Conservation (phyloP, 2,329 filamentous ascomycete species). For the Fusarium bactridioides region DNA sequence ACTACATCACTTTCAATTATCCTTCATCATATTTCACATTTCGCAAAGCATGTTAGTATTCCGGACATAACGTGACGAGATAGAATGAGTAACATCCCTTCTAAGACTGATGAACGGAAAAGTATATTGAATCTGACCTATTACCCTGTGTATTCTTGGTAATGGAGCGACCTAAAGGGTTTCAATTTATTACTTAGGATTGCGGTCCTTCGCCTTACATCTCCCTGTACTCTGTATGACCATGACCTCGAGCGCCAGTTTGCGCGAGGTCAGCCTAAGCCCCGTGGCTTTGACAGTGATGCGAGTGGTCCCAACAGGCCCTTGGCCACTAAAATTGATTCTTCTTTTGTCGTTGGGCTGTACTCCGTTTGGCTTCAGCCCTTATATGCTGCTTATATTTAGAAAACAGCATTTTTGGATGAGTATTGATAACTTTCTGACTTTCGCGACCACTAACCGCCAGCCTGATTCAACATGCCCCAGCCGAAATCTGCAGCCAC, state of each 20-base stretch:
- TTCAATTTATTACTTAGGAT: too few species aligned
- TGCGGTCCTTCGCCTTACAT: too few species aligned
- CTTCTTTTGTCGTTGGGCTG: neutral
- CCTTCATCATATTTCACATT: fast-evolving
- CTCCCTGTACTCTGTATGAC: neutral
- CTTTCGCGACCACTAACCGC: neutral
- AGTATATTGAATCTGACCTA: fast-evolving
- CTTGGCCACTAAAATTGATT: neutral
- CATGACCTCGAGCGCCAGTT: neutral
- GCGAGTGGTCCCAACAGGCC: neutral
- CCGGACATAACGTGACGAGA: too few species aligned
- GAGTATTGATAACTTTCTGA: neutral
- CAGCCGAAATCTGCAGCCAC: neutral
- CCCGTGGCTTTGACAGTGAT: neutral
- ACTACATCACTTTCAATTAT: too few species aligned
- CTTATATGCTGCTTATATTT: neutral
- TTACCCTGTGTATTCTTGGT: too few species aligned
- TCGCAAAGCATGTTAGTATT: too few species aligned
- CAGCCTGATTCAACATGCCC: neutral
- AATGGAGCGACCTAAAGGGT: too few species aligned
- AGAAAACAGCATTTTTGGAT: neutral
- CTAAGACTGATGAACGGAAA: fast-evolving
- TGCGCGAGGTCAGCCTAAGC: neutral
- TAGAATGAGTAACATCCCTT: too few species aligned
- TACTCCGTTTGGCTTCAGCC: neutral